phyloP scores from a whole-genome alignment of 805 yeast genomes.

The Barnettozyma californica region DNA sequence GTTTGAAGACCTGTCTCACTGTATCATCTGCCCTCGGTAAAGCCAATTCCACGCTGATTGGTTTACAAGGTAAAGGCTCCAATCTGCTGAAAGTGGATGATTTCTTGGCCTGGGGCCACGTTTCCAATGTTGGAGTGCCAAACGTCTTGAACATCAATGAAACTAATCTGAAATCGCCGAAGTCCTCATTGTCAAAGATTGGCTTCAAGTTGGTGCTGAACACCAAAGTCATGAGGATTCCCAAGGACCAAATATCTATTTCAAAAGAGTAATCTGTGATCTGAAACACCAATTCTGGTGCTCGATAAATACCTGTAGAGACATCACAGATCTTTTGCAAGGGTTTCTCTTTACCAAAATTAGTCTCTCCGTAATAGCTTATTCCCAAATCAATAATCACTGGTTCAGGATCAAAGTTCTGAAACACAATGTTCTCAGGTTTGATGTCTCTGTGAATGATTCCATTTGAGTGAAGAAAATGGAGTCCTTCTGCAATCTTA shows the following conservation, averaged over 20 bases:
- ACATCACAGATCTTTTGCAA: slow-evolving; percentile 45
- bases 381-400: slow-evolving; percentile 40
- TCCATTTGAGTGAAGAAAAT: slow-evolving; percentile 63
- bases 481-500: slow-evolving; percentile 41
- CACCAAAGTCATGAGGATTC: slow-evolving; percentile 53
- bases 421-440: slow-evolving; percentile 69
- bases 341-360: slow-evolving; percentile 53
- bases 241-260: slow-evolving; percentile 71
- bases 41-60: slow-evolving; percentile 21
- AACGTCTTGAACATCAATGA: slow-evolving; percentile 41
- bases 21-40: slow-evolving; percentile 31
- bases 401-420: slow-evolving; percentile 25
- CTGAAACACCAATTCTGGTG: slow-evolving; percentile 71
- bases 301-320: slow-evolving; percentile 60
- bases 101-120: slow-evolving; percentile 40
- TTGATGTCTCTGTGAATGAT: slow-evolving; percentile 92
- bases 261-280: slow-evolving; percentile 45
- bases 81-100: slow-evolving; percentile 32
- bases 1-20: slow-evolving; percentile 29
- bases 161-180: slow-evolving; percentile 36
- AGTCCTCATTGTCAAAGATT: slow-evolving; percentile 33
- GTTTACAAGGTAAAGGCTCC: slow-evolving; percentile 23
- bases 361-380: slow-evolving; percentile 37
- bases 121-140: slow-evolving; percentile 54
- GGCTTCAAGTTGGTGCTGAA: slow-evolving; percentile 35